phyloP scores from a whole-genome alignment of 257 asterid genomes.

The Coffea eugenioides region DNA sequence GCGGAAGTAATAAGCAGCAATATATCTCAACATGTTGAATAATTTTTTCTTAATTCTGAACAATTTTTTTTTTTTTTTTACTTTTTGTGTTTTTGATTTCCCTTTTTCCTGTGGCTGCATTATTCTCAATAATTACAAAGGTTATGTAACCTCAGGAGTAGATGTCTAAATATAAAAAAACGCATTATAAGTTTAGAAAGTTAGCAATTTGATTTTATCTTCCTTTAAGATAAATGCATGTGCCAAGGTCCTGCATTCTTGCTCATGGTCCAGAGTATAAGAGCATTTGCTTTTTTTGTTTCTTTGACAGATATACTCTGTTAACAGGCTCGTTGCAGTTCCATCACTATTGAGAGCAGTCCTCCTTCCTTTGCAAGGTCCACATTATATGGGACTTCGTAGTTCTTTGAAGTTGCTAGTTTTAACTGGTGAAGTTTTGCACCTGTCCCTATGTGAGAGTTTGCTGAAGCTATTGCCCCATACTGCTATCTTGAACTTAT shows the following conservation, averaged over 20 bases:
- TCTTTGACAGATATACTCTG: slow-evolving; percentile 62
- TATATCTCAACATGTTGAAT: not conserved
- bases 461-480: slow-evolving; percentile 70
- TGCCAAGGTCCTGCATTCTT: not conserved
- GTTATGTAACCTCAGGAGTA: not conserved
- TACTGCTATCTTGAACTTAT: slow-evolving; percentile 71
- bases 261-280: not conserved
- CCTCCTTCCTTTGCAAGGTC: slow-evolving; percentile 57
- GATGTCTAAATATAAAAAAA: not conserved
- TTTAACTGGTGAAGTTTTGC: slow-evolving; percentile 83
- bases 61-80: not conserved
- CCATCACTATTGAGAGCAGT: slow-evolving; percentile 79
- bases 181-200: not conserved
- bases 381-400: slow-evolving; percentile 34
- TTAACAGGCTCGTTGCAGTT: slow-evolving; percentile 79
- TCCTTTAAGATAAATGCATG: not conserved
- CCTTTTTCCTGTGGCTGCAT: not conserved
- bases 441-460: slow-evolving; percentile 54
- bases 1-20: not conserved
- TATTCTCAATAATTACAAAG: not conserved
- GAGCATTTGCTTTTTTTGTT: not conserved
- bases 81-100: too few species aligned
- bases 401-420: slow-evolving; percentile 63
- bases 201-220: not conserved
- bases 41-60: not conserved